A percentile compares a stretch with the other conserved stretches of the same genome.
phyloP scores from a whole-genome alignment of 192 early-diverging fungal species.

The Phlyctochytrium bullatum region DNA sequence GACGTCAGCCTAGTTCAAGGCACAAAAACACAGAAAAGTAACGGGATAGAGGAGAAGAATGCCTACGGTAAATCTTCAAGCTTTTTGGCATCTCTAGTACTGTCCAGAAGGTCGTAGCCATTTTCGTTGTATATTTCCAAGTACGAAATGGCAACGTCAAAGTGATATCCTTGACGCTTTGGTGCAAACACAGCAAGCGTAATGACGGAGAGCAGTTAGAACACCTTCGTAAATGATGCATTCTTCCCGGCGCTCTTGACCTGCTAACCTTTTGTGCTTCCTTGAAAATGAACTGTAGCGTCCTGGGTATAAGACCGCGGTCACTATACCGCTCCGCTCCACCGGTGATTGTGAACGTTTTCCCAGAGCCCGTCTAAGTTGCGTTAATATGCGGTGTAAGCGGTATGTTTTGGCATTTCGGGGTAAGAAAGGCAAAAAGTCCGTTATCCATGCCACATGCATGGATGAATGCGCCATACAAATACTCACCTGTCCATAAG shows the following conservation, averaged over 20 bases:
- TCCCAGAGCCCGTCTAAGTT: constrained; percentile 65
- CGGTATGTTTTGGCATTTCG: too few relatives aligned
- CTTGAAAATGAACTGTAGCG: constrained; percentile 58
- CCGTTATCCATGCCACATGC: neutral
- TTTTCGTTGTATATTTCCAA: constrained; percentile 65
- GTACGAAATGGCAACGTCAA: constrained; percentile 53
- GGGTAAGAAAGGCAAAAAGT: constrained; percentile 15
- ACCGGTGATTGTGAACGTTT: constrained; percentile 69
- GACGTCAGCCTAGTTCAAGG: neutral
- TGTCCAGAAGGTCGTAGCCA: constrained; percentile 61
- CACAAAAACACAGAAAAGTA: neutral
- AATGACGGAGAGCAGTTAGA: too few relatives aligned
- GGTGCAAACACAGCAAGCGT: neutral
- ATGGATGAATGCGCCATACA: neutral
- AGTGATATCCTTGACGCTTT: constrained; percentile 28
- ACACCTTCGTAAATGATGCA: too few relatives aligned
- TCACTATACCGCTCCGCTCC: constrained; percentile 60
- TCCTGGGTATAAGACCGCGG: constrained; percentile 59
- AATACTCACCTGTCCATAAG: constrained; percentile 50
- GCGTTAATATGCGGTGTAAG: neutral
- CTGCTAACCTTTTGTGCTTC: constrained; percentile 40
- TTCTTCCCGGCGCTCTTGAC: too few relatives aligned
- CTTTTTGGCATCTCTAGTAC: constrained; percentile 53
- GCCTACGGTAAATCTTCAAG: constrained; percentile 61
- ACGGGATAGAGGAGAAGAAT: constrained; percentile 4